Base-by-base conservation (phyloP, 2,329 filamentous ascomycete species). In the Nemania sp. region DNA sequence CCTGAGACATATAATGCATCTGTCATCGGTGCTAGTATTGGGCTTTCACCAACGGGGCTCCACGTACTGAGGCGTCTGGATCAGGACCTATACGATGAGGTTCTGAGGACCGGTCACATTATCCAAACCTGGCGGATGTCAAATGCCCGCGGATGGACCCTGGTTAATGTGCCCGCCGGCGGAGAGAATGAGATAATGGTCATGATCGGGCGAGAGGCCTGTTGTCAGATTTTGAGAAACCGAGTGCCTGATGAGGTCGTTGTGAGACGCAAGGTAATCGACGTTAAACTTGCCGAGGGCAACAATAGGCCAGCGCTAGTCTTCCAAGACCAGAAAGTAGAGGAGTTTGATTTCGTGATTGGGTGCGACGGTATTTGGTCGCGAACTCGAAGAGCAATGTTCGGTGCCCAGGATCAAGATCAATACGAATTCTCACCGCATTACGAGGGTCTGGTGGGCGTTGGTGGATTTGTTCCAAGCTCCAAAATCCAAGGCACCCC, bases 331-430 rank as follows among this genome's bases (percentile, higher is more conserved):
- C 54, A 60, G 10, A 58, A 26, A 26, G 55, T 13, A 4, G 62
- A 70, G 13, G 62, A 63, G 22, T 54, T 60, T n/a, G 68, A 66
- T 58, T 27, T 70, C 38, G 65, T 68, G 43, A 68, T 70, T 66
- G 65, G 29, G 15, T 70, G 68, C 32, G 65, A 70, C 27, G 68
- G 66, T 18, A 62, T 70, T 24, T 70, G 68, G 68, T 70, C 68
- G 7, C 54, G 65, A 11, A 26, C 51, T 32, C 54, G 68, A 52
- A 65, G 55, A 65, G 65, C 62, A 0, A 68, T 68, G 29, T 70
- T 70, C 27, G 62, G 59, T 29, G 62, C 47, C 6, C 67, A 65
- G 35, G 61, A 56, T 32, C 52, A 26, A 10, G 53, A 70, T 26
- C 60, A 64, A 47, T 70, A 70, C 38, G 65, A 68, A 18, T 70